Evolutionary conservation across 2,329 filamentous ascomycete species (phyloP).

Genomic region (Pezicula neosporulosa): DNA sequence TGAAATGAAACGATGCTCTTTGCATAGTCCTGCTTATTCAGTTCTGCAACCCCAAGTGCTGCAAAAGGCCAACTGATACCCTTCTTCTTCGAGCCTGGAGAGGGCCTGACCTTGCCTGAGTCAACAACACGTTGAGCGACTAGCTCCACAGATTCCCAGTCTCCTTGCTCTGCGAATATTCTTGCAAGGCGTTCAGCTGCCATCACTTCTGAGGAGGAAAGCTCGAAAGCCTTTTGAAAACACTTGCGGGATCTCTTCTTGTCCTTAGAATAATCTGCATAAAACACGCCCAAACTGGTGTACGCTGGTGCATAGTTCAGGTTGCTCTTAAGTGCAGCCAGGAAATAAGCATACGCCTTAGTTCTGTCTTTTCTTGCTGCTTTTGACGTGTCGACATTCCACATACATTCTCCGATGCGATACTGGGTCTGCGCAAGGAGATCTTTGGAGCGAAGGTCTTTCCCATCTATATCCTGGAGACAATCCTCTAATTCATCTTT

Average conservation of each 20-base stretch:
- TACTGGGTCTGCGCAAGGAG: slow-evolving; percentile 85
- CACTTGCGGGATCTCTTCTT: slow-evolving; percentile 83
- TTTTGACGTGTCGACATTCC: slow-evolving; percentile 75
- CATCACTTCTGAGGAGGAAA: slow-evolving; percentile 81
- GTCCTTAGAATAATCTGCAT: slow-evolving; percentile 86
- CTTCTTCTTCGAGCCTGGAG: slow-evolving; percentile 89
- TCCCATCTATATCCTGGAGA: slow-evolving; percentile 59
- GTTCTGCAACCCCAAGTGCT: slow-evolving; percentile 86
- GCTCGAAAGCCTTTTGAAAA: slow-evolving; percentile 93
- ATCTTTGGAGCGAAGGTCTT: slow-evolving; percentile 58
- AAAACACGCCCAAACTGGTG: slow-evolving; percentile 85
- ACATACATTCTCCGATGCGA: slow-evolving; percentile 80
- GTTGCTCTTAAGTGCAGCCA: slow-evolving; percentile 81
- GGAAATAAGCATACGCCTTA: slow-evolving; percentile 79
- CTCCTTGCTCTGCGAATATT: slow-evolving; percentile 82
- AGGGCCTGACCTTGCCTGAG: slow-evolving; percentile 86
- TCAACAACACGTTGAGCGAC: slow-evolving; percentile 88
- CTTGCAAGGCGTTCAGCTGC: slow-evolving; percentile 84
- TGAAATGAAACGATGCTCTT: slow-evolving; percentile 92
- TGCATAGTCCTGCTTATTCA: slow-evolving; percentile 89
- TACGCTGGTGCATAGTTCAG: slow-evolving; percentile 88
- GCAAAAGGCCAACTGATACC: slow-evolving; percentile 96
- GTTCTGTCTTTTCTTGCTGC: slow-evolving; percentile 74
- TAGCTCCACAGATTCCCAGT: slow-evolving; percentile 96
- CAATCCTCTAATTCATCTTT: slow-evolving; percentile 68